Evolutionary conservation across 495 filamentous ascomycete species (phyloP).

Genomic region (Pseudomonodictys pantanalensis): DNA sequence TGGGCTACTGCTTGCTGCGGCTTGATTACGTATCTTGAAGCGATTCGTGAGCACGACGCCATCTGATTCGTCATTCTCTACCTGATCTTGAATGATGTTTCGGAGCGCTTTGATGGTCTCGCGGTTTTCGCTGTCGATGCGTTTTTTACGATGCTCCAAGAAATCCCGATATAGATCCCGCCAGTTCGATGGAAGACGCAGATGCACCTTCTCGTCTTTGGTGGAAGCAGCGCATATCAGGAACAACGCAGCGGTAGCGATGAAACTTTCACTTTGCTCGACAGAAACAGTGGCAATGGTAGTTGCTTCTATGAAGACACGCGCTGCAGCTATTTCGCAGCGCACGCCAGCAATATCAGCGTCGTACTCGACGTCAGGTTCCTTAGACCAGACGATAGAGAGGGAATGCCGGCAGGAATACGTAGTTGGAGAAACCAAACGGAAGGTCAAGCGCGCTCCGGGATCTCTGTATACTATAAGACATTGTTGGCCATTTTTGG

Average conservation of each 20-base stretch:
- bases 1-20: constrained; percentile 1
- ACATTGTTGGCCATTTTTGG: background rate
- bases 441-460: constrained; percentile 60
- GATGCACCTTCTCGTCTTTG: constrained; percentile 80
- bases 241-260: constrained; percentile 79
- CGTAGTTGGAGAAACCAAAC: constrained; percentile 63
- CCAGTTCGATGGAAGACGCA: constrained; percentile 76
- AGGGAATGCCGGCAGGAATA: constrained; percentile 74
- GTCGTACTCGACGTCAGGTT: constrained; percentile 57
- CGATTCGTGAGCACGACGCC: constrained; percentile 70
- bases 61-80: constrained; percentile 60
- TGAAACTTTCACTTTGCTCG: constrained; percentile 80
- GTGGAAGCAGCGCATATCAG: constrained; percentile 69
- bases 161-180: constrained; percentile 84
- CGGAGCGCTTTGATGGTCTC: constrained; percentile 58
- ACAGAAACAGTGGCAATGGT: constrained; percentile 68
- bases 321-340: constrained; percentile 46
- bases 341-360: constrained; percentile 44
- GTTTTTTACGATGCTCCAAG: constrained; percentile 62
- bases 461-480: constrained; percentile 54
- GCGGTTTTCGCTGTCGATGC: constrained; percentile 67
- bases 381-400: constrained; percentile 75
- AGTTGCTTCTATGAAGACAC: constrained; percentile 65
- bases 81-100: constrained; percentile 56
- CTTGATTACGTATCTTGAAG: constrained; percentile 63